Base-by-base conservation (phyloP, 1,139 yeast species). In the Candida frijolesensis region DNA sequence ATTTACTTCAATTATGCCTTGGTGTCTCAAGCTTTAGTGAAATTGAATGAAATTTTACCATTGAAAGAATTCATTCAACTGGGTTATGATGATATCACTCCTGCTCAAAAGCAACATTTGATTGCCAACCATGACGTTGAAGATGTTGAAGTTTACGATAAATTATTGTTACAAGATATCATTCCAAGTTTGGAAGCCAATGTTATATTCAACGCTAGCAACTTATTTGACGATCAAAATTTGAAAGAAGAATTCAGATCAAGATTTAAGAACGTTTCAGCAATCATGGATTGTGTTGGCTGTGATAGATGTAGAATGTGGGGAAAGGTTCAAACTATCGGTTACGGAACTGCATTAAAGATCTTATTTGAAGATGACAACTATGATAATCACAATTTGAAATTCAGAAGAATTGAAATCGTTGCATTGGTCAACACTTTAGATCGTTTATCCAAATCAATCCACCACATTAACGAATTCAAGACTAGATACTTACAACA, bases 321-420 rank as follows among this genome's bases (percentile, higher is more conserved):
- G 99, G 99, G 99, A 15, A 94, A 95, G 68, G 81, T 94, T 27
- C 99, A 94, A 72, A 90, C 96, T 1, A 90, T 95, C 18, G 99
- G 99, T 25, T 94, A 94, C 66, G 99, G 98, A 22, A 94, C 99
- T 16, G 96, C 97, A 1, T 79, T 95, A 63, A 94, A 94, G 69
- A 80, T 92, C 25, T 73, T 94, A 54, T 90, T 94, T 64, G 99
- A 94, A 66, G 80, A 87, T 53, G 85, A 83, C 34, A 76, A 73
- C 10, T 63, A 62, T 44, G 73, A 74, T 45, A 72, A 69, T 43
- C 70, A 75, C 39, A 56, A 50, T 44, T 65, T 74, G 54, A 73
- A 76, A 51, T 79, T 91, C 62, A 83, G 92, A 48, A 85, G 96
- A 60, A 84, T 89, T 53, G 99, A 94, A 69, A 72, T 95, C 52